phyloP scores from a whole-genome alignment of 2,329 filamentous ascomycete species.

The Apiospora malaysiana region DNA sequence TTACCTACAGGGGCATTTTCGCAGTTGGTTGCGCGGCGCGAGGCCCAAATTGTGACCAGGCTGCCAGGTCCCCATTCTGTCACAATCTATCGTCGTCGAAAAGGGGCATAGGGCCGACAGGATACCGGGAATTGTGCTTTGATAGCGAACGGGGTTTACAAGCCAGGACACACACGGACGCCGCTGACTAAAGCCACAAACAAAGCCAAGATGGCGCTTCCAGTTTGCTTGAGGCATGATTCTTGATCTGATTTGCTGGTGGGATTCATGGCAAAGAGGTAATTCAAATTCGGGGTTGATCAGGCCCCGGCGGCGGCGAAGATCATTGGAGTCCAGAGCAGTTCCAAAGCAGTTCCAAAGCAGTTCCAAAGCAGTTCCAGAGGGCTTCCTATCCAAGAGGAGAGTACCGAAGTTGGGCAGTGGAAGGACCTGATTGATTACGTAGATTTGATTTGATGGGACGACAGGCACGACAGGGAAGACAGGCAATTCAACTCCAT shows the following conservation, averaged over 20 bases:
- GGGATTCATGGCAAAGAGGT: background rate
- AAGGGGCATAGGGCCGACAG: background rate
- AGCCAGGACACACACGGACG: background rate
- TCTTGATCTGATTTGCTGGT: background rate
- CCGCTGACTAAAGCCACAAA: constrained; percentile 11
- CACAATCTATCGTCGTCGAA: constrained; percentile 4
- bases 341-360: too few relatives aligned
- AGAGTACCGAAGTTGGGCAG: background rate
- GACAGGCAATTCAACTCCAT: background rate
- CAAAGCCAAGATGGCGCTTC: background rate
- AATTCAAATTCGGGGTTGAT: background rate
- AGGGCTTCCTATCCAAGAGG: background rate
- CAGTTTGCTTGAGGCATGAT: background rate
- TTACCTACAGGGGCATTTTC: background rate
- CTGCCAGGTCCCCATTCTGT: background rate
- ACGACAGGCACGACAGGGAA: background rate
- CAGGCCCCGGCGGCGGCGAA: background rate
- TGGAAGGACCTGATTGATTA: background rate
- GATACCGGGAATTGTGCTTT: background rate
- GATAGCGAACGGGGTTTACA: background rate
- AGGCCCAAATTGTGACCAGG: constrained; percentile 2
- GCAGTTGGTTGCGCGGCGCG: background rate
- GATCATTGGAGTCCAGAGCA: too few relatives aligned
- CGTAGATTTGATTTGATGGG: background rate
- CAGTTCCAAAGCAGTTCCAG: background rate